Base-by-base conservation (phyloP, 2,329 filamentous ascomycete genomes). In the Gaeumannomyces sp. region DNA sequence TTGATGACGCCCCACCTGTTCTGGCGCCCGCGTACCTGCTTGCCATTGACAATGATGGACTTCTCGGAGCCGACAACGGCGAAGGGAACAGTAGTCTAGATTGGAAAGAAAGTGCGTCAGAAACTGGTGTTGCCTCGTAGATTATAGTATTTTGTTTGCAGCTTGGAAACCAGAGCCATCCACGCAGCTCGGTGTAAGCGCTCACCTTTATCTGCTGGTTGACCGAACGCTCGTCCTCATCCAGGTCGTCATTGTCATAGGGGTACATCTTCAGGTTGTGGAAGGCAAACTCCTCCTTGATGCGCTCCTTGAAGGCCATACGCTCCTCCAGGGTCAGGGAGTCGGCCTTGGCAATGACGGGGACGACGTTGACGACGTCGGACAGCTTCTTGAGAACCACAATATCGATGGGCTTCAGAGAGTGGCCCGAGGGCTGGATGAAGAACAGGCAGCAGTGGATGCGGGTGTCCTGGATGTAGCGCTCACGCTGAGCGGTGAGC, bases 251-350 rank as follows among this genome's bases (percentile, higher is more conserved):
- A 76, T 97, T 98, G 79, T 99, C 95, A 79, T 99, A 99, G 67
- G 95, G 95, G 85, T 96, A 99, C 95, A 99, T 99, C 85, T 97
- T 94, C 75, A 99, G 87, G 85, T 98, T 98, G 87, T 99, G 95
- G 90, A 99, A 99, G 66, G 91, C 84, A 78, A 99, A 99, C 79
- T 99, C 95, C 85, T 98, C 95, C 90, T 97, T 97, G 84, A 99
- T 99, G 78, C 90, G 88, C 83, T 97, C 92, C 88, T 99, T 99
- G 88, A 99, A 99, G 62, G 90, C 91, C 76, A 88, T 88, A 72
- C 95, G 90, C 86, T 99, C 95, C 80, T 99, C 94, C 45, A 97
- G 84, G 19, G 95, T 99, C 74, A 99, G 83, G 64, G 93, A 95
- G 78, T 99, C 95, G 66, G 95, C 91, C 86, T 99, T 99, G 79